These are phyloP conservation scores for Fusarium mangiferae DNA, from an alignment of 2,329 filamentous ascomycete genomes.

Conservation along the genomic window DNA sequence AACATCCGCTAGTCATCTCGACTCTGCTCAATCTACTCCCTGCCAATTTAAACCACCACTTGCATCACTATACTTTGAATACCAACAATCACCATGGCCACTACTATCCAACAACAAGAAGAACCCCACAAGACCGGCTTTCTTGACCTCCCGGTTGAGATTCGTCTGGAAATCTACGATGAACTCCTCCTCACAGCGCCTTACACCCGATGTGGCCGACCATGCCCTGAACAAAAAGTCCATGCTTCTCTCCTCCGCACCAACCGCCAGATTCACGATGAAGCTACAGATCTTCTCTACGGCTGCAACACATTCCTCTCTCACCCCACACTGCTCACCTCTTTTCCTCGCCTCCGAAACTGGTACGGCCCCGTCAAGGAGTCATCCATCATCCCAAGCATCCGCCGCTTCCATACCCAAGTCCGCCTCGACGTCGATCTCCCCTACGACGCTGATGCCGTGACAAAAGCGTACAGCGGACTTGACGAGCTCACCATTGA, in stretches of 20 bases:
- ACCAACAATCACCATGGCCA: conserved; percentile 35
- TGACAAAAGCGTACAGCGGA: conserved; percentile 50
- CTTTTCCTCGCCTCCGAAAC: conserved; percentile 53
- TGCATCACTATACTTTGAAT: neutral
- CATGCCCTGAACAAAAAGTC: conserved; percentile 37
- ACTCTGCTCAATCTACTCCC: conserved; percentile 1
- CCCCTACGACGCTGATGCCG: conserved; percentile 46
- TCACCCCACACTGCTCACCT: conserved; percentile 53
- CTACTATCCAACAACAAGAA: conserved; percentile 31
- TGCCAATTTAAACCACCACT: neutral
- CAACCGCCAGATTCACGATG: conserved; percentile 54
- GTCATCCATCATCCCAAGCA: conserved; percentile 45
- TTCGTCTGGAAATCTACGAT: conserved; percentile 59
- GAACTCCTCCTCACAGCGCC: conserved; percentile 54
- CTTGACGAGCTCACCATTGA: conserved; percentile 54
- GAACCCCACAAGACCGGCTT: conserved; percentile 43
- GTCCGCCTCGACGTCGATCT: conserved; percentile 55
- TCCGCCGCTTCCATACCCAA: conserved; percentile 53
- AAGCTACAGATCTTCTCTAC: conserved; percentile 56
- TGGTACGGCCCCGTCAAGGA: conserved; percentile 48
- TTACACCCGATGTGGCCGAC: conserved; percentile 38
- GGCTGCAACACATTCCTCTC: conserved; percentile 56
- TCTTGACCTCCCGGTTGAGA: conserved; percentile 56
- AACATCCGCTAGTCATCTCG: conserved; percentile 2
- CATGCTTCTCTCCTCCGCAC: conserved; percentile 54